phyloP scores from a whole-genome alignment of 345 rosid genomes.

The Cardamine chenopodiifolia region DNA sequence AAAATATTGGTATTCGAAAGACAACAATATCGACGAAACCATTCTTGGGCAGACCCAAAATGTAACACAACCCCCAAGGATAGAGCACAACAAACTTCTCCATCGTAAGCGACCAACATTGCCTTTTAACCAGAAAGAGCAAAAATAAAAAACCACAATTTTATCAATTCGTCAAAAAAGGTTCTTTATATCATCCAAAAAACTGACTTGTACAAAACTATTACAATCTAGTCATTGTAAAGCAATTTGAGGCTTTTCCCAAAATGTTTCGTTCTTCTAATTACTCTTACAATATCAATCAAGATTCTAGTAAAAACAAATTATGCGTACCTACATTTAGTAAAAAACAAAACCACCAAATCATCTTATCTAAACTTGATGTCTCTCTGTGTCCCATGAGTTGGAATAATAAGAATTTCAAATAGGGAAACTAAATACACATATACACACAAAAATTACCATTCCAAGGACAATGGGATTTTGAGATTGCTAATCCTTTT shows the following conservation, averaged over 20 bases:
- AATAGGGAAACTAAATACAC: neutral
- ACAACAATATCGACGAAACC: neutral
- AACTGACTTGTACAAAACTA: too few species aligned
- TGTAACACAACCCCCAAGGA: neutral
- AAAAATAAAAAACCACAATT: neutral
- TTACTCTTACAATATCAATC: neutral
- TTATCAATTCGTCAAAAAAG: neutral
- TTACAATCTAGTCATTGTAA: neutral
- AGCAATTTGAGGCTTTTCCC: neutral
- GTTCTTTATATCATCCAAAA: too few species aligned
- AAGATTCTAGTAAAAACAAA: neutral
- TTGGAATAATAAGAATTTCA: neutral
- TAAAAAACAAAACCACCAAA: neutral
- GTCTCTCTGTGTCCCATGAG: neutral
- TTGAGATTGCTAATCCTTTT: slow-evolving; percentile 7
- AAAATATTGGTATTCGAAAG: neutral
- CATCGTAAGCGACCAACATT: neutral
- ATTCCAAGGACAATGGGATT: neutral
- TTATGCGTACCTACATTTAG: neutral
- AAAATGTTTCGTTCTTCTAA: neutral
- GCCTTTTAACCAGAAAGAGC: slow-evolving; percentile 2
- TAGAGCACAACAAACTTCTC: neutral
- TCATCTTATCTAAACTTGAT: slow-evolving; percentile 7
- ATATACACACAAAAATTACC: too few species aligned
- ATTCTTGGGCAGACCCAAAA: neutral